Evolutionary conservation across 2,329 filamentous ascomycete genomes (phyloP), one percentile per base, ranked within the genome.

Genomic region (Colletotrichum spaethianum): DNA sequence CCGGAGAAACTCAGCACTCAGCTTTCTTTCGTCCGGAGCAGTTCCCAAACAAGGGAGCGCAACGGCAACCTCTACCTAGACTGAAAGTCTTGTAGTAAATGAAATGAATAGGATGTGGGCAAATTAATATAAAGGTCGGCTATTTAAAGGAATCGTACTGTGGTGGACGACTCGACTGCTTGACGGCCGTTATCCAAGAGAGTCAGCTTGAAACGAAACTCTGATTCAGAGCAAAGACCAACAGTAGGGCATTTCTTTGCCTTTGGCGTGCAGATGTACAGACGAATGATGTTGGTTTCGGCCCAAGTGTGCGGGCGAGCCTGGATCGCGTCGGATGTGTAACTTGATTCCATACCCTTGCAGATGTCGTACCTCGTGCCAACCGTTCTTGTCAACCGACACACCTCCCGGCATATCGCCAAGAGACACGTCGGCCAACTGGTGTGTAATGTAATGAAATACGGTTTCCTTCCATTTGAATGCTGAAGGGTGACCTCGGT

Each of bases 401-500:
- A 4, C 31, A 18, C 7, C 18, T 52, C 16, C 31, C 31, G 23
- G 44, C 14, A 62, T 26, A 33, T 48, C 31, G 23, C 31, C n/a
- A n/a, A 50, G 18, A 62, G 42, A n/a, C 14, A 8, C 40, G 40
- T 23, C 28, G n/a, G 9, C 44, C 46, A 31, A 11, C 42, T 20
- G 42, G 40, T 6, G 26, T 8, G 23, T 38, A 23, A n/a, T 8
- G 23, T 38, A 23, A n/a, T n/a, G 65, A 48, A 67, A 33, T 67
- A 44, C 55, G 11, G 26, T 7, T n/a, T 14, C 26, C 23, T 52
- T 50, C 48, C 33, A n/a, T 20, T 28, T 50, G 52, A 33, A 26
- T 14, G 14, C 12, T 14, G 31, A 26, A 38, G 42, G 56, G 55
- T 38, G 44, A 53, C 57, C 33, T 63, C 57, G 59, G 59, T 42